phyloP scores from a whole-genome alignment of 371 early-diverging fungal genomes.

The Mucor plumbeus region DNA sequence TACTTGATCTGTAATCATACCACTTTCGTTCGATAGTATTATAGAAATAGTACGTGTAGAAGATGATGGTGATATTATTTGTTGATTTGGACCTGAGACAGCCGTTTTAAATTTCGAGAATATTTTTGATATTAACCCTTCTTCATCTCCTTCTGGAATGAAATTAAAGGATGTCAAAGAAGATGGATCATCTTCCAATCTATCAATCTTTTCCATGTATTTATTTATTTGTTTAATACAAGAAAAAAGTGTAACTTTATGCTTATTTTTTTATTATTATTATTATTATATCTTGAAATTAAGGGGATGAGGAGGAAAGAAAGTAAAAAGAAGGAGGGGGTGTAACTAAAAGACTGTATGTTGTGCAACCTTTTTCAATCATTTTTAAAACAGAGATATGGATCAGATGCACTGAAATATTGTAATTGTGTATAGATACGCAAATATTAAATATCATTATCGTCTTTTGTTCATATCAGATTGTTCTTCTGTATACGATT shows the following conservation, averaged over 20 bases:
- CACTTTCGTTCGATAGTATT: constrained; percentile 13
- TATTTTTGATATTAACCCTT: constrained; percentile 62
- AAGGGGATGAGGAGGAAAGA: neutral
- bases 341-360: constrained; percentile 1
- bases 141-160: constrained; percentile 55
- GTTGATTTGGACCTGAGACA: constrained; percentile 37
- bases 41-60: constrained; percentile 17
- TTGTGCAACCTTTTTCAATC: constrained; percentile 6
- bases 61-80: constrained; percentile 12
- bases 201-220: constrained; percentile 20
- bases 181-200: constrained; percentile 38
- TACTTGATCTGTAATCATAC: neutral
- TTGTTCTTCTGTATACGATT: too few relatives aligned
- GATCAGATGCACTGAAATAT: neutral
- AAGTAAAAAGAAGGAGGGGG: neutral
- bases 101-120: constrained; percentile 64
- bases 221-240: neutral
- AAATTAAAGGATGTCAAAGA: constrained; percentile 57
- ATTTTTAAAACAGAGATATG: neutral
- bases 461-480: neutral
- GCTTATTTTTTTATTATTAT: constrained; percentile 3
- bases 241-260: constrained; percentile 8
- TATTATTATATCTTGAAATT: neutral
- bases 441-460: neutral
- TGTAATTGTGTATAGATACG: too few relatives aligned